Evolutionary conservation across 371 early-diverging fungal genomes (phyloP), one percentile per base, ranked within the genome.

Genomic region (Apophysomyces elegans): DNA sequence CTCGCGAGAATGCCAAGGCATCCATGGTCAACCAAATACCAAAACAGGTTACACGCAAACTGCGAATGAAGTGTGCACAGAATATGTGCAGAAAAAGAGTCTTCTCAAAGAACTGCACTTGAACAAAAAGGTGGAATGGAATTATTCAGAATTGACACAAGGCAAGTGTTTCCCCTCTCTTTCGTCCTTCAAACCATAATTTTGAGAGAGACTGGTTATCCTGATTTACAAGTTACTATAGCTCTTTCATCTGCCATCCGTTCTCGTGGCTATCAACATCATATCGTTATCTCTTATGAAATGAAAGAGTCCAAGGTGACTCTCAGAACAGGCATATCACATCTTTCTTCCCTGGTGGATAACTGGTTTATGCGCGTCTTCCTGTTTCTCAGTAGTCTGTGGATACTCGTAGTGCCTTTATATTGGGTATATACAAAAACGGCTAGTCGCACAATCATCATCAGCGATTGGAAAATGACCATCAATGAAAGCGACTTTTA

Each of bases 301-400:
- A 45, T 45, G 46, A 45, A 45, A 18, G 46, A 45, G 46, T n/a
- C 13, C 16, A 45, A 45, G 46, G 5, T 45, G 6, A 45, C 46
- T 5, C 13, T 45, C 46, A 45, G 16, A 16, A 45, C 46, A 6
- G 46, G 46, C 16, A 18, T 13, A 7, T 45, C 46, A 6, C 46
- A 45, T 45, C 13, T 45, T 13, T 13, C 46, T 13, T n/a, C n/a
- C 6, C 16, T 45, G 16, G 46, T 18, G 46, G 46, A 18, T 18
- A 45, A 45, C 46, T 45, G 46, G 46, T n/a, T 45, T 45, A 18
- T 45, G 6, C 46, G 46, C 46, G 46, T 45, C 13, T 45, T 45
- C 46, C 16, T 13, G 2, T 7, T 45, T 2, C 46, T 45, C 16
- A 45, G 46, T 2, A 45, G 46, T 13, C 46, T 45, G 13, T 45